Evolutionary conservation across 139 green algal genomes (phyloP).

Genomic region (Bryopsis sp.): DNA sequence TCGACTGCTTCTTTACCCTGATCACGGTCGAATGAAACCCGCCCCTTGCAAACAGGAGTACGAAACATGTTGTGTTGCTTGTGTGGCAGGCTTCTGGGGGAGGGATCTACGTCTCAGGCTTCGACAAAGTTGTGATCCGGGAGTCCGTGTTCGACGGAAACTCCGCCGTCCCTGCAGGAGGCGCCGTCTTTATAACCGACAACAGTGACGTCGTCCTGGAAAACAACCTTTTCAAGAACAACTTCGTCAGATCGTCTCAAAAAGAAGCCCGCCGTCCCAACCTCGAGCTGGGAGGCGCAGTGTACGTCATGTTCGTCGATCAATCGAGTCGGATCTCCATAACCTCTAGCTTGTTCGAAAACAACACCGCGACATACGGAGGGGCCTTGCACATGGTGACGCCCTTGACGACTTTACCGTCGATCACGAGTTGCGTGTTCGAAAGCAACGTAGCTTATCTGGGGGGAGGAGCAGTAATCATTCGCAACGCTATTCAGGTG

Average conservation of each 20-base stretch:
- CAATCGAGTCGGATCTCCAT: not conserved
- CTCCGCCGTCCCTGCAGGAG: not conserved
- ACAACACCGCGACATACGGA: constrained; percentile 17
- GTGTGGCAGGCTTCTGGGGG: no score
- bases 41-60: no score
- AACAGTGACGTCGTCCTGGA: not conserved
- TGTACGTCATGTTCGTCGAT: constrained; percentile 10
- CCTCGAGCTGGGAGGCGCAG: constrained; percentile 7
- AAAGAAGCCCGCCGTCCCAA: not conserved
- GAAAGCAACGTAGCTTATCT: not conserved
- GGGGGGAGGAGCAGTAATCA: constrained; percentile 9
- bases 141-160: constrained; percentile 12
- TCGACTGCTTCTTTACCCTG: no score
- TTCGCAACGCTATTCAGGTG: constrained; percentile 16
- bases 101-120: not conserved
- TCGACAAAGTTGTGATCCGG: not conserved
- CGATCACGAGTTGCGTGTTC: constrained; percentile 5
- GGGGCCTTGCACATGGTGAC: constrained; percentile 14
- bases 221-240: constrained; percentile 17
- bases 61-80: no score
- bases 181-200: constrained; percentile 12
- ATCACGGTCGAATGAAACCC: no score
- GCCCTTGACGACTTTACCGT: not conserved
- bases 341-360: constrained; percentile 8
- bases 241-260: not conserved